Conservation (phyloP, 345 rosid species). For the Clausena lansium region DNA sequence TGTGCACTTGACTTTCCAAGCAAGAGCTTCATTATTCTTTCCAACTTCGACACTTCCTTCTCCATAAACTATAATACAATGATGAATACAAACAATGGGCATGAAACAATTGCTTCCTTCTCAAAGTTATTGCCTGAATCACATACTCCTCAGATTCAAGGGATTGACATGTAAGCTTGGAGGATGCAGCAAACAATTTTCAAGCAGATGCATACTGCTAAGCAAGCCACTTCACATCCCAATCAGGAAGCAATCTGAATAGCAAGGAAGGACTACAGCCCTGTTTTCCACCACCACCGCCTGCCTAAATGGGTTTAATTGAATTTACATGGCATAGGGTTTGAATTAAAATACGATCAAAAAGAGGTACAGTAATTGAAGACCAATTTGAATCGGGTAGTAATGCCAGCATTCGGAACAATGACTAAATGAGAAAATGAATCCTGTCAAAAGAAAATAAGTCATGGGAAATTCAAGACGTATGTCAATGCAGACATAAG, state of each 20-base stretch:
- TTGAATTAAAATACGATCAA: slow-evolving; percentile 12
- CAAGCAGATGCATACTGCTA: neutral
- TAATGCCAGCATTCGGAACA: slow-evolving; percentile 83
- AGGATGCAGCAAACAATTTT: neutral
- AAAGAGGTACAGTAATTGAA: slow-evolving; percentile 55
- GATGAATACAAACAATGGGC: too few species aligned
- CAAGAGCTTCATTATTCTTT: too few species aligned
- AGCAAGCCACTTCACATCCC: slow-evolving; percentile 27
- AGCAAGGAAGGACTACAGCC: slow-evolving; percentile 75
- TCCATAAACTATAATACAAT: too few species aligned
- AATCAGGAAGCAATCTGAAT: slow-evolving; percentile 82
- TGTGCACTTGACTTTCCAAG: too few species aligned
- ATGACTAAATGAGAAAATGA: slow-evolving; percentile 64
- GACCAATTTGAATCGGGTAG: slow-evolving; percentile 81
- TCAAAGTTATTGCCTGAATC: neutral
- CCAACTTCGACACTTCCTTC: too few species aligned
- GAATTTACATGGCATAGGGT: slow-evolving; percentile 48
- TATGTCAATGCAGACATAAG: slow-evolving; percentile 1
- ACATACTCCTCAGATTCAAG: neutral
- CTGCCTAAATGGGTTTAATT: slow-evolving; percentile 87
- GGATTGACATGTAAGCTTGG: neutral
- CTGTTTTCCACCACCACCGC: slow-evolving; percentile 74
- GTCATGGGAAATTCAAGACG: slow-evolving; percentile 6
- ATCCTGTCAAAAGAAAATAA: slow-evolving; percentile 39
- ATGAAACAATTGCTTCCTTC: too few species aligned